Base-by-base conservation (phyloP, 2,329 filamentous ascomycete genomes). In the Fusarium armeniacum region DNA sequence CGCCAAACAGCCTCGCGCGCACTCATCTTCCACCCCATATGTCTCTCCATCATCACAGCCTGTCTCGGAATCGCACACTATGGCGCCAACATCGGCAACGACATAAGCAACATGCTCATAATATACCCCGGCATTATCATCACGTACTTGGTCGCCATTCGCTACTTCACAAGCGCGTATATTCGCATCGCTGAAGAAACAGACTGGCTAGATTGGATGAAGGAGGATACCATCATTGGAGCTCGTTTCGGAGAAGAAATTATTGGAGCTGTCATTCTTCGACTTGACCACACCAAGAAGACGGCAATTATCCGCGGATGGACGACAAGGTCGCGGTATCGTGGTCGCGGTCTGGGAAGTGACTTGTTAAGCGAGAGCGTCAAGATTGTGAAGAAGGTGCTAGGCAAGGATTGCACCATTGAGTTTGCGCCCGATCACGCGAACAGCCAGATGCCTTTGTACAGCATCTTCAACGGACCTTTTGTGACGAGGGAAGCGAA, bases 371-470 rank as follows among this genome's bases (percentile, higher is more conserved):
- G 91, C 71, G 90, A 92, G 73, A 92, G 91, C 3, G 87, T 94
- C 9, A 83, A 84, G 67, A 77, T 90, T 49, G 89, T 90, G 56
- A 85, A 87, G 69, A 86, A 87, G 78, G 85, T 84, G 70, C 88
- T 89, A 50, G 91, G 91, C 28, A 84, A 85, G 47, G 86, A 84
- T 10, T 86, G 85, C 5, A 81, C 85, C 50, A 82, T 94, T 57
- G 86, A 88, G 15, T 96, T 97, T 78, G 91, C 90, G 6, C 80
- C 83, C n/a, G 87, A 91, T 62, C 93, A 97, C 83, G 93, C 92
- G 49, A 93, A 94, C 83, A 87, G 88, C 66, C 78, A 78, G 32
- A 83, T 86, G 71, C 79, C 91, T 15, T 77, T 93, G 43, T 86
- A 87, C 30, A 80, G 81, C 49, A 77, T 86, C 43, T 92, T 91